phyloP scores from a whole-genome alignment of 1,139 yeast species.

The Taphrina communis region DNA sequence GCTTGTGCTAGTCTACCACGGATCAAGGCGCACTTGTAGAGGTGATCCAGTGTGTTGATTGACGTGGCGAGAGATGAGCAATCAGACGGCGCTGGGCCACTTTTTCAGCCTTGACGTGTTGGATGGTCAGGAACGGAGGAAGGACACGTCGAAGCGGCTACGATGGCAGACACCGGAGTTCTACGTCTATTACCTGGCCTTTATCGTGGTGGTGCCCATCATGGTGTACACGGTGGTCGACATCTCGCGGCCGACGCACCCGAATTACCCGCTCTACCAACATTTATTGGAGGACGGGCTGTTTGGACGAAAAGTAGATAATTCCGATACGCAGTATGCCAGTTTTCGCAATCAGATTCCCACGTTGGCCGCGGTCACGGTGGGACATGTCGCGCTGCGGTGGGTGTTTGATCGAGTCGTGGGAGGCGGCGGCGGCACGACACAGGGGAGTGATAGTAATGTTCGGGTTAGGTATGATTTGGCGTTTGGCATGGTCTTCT shows the following conservation, averaged over 20 bases:
- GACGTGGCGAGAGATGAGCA: not conserved
- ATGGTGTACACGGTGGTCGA: constrained; percentile 38
- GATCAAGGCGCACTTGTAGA: too few relatives aligned
- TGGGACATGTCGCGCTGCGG: constrained; percentile 63
- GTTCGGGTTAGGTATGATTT: constrained; percentile 68
- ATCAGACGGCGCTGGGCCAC: constrained; percentile 12
- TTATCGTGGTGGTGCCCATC: constrained; percentile 29
- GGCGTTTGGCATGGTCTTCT: constrained; percentile 69
- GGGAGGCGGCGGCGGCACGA: constrained; percentile 40
- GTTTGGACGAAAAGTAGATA: constrained; percentile 59
- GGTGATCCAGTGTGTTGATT: not conserved
- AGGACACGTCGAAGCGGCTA: constrained; percentile 12
- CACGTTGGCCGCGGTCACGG: constrained; percentile 61
- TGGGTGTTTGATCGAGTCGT: constrained; percentile 48
- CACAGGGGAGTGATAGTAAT: constrained; percentile 32
- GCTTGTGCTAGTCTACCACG: too few relatives aligned
- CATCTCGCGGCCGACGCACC: constrained; percentile 54
- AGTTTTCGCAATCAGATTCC: constrained; percentile 83
- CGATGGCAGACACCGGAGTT: constrained; percentile 42
- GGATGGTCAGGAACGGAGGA: constrained; percentile 32
- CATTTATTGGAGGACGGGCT: constrained; percentile 73
- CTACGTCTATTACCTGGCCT: constrained; percentile 33
- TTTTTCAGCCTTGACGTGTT: constrained; percentile 32
- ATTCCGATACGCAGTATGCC: constrained; percentile 86
- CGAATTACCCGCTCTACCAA: constrained; percentile 71